These are phyloP conservation scores for Licmophora abbreviata DNA, from an alignment of 108 stramenopile species.

Conservation along the genomic window DNA sequence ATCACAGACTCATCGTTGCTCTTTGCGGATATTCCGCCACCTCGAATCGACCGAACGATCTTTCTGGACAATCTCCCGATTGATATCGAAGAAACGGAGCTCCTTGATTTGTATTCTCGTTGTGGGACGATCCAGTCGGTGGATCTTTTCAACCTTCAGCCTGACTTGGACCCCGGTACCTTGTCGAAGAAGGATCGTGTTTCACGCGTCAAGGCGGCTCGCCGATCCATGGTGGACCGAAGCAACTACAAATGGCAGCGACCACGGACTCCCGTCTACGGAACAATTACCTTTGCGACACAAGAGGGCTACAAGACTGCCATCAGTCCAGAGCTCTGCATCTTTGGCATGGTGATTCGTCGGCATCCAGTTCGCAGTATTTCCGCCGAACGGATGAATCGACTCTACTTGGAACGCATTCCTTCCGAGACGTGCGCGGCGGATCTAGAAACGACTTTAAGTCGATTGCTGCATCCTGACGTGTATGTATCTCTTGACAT, in stretches of 20 bases:
- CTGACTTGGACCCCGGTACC: slow-evolving; percentile 71
- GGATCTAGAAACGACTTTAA: slow-evolving; percentile 59
- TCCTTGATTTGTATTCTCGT: slow-evolving; percentile 51
- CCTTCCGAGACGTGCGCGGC: slow-evolving; percentile 31
- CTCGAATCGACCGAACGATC: slow-evolving; percentile 29
- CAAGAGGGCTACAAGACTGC: slow-evolving; percentile 36
- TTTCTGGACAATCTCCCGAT: slow-evolving; percentile 80
- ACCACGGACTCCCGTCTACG: slow-evolving; percentile 73
- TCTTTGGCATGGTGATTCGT: slow-evolving; percentile 76
- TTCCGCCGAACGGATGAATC: slow-evolving; percentile 35
- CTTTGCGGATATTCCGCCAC: too few species aligned
- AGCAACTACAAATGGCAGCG: slow-evolving; percentile 20
- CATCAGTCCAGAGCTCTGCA: slow-evolving; percentile 35
- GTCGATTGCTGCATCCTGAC: slow-evolving; percentile 39
- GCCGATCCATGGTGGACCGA: slow-evolving; percentile 7
- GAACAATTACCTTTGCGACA: slow-evolving; percentile 45
- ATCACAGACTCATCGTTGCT: too few species aligned
- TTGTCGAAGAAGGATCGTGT: slow-evolving; percentile 33
- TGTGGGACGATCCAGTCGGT: slow-evolving; percentile 61
- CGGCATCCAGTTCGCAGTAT: slow-evolving; percentile 55
- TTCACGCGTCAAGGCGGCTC: slow-evolving; percentile 24
- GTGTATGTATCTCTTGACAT: slow-evolving; percentile 47
- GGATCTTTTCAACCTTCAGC: slow-evolving; percentile 59
- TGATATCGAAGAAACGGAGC: slow-evolving; percentile 47
- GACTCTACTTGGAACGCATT: slow-evolving; percentile 62